Conservation (phyloP, 768 basidiomycete genomes). For the Suillus luteus region DNA sequence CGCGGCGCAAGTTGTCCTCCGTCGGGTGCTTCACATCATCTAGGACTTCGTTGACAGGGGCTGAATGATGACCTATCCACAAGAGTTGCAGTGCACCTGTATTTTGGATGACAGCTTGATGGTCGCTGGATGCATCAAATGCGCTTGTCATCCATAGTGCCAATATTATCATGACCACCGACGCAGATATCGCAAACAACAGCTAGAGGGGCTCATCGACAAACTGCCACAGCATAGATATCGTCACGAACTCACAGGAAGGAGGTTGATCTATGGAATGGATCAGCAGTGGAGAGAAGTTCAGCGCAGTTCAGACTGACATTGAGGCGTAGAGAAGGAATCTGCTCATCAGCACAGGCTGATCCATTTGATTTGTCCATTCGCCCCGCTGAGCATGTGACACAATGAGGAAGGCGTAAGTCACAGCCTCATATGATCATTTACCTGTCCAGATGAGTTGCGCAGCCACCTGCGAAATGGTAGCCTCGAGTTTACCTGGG, state of each 20-base stretch:
- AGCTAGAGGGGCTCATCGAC: not conserved
- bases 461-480: not conserved
- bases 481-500: not conserved
- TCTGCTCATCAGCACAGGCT: not conserved
- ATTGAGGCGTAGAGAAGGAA: not conserved
- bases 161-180: slow-evolving; percentile 2
- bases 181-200: slow-evolving; percentile 5
- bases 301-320: not conserved
- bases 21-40: not conserved
- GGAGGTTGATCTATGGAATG: slow-evolving; percentile 1
- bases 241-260: slow-evolving; percentile 4
- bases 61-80: slow-evolving; percentile 6
- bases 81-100: slow-evolving; percentile 8
- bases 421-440: too few relatives aligned
- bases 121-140: not conserved
- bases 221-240: not conserved
- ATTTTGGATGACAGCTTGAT: not conserved
- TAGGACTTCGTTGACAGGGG: not conserved
- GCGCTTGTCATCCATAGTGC: not conserved
- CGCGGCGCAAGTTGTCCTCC: slow-evolving; percentile 1
- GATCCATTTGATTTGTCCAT: not conserved
- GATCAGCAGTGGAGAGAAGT: not conserved
- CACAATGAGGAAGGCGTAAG: not conserved
- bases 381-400: not conserved
- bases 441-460: slow-evolving; percentile 5